These are phyloP conservation scores for Naganishia liquefaciens DNA, from an alignment of 1,284 basidiomycete species.

Conservation along the genomic window DNA sequence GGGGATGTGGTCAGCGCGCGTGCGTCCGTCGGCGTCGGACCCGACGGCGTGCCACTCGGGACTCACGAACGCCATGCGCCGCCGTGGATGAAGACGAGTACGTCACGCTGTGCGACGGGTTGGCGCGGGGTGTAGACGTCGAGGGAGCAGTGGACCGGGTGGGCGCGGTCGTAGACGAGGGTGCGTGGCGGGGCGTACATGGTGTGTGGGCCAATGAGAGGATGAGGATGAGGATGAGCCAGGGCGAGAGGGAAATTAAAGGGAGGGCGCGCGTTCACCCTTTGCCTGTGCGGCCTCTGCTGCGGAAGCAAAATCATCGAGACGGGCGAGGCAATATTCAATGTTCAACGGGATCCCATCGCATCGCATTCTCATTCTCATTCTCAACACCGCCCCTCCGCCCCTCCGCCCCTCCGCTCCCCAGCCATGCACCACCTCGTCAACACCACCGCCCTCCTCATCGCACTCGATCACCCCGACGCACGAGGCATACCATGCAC, in stretches of 20 bases:
- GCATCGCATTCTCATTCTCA: too few species aligned
- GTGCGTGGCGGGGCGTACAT: slow-evolving; percentile 11
- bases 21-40: background rate
- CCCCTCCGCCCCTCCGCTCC: too few species aligned
- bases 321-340: too few species aligned
- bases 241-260: background rate
- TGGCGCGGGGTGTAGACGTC: slow-evolving; percentile 4
- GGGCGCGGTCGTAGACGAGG: slow-evolving; percentile 2
- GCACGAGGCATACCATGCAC: too few species aligned
- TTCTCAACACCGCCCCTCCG: too few species aligned
- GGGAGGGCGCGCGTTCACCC: background rate
- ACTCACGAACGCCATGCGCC: slow-evolving; percentile 35
- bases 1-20: background rate
- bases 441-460: too few species aligned
- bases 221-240: background rate
- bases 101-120: background rate
- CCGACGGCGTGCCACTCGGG: background rate
- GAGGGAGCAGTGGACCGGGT: background rate
- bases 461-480: too few species aligned
- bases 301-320: too few species aligned
- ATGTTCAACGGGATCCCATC: too few species aligned
- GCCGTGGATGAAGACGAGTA: slow-evolving; percentile 32
- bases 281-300: too few species aligned
- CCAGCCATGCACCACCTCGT: too few species aligned
- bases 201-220: background rate